phyloP scores from a whole-genome alignment of 345 rosid genomes.

The Draba incana region DNA sequence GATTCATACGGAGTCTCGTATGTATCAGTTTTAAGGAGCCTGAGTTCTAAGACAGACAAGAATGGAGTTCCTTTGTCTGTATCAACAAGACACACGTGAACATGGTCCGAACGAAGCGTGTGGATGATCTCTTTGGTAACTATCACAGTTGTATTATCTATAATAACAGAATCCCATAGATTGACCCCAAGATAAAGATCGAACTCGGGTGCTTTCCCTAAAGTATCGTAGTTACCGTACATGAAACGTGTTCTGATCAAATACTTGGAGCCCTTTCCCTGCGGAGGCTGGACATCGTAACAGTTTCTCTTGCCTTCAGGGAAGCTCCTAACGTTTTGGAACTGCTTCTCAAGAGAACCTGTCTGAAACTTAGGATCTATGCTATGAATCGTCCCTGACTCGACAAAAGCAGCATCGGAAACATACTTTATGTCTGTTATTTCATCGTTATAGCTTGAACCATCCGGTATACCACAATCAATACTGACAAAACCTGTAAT shows the following conservation, averaged over 20 bases:
- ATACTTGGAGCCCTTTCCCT: conserved; percentile 41
- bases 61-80: conserved; percentile 48
- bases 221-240: conserved; percentile 58
- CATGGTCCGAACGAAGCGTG: conserved; percentile 33
- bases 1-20: conserved; percentile 21
- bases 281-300: conserved; percentile 35
- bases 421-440: conserved; percentile 42
- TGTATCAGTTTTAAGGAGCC: conserved; percentile 39
- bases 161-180: conserved; percentile 39
- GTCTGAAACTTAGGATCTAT: conserved; percentile 27
- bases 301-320: conserved; percentile 46
- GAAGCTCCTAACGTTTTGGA: conserved; percentile 45
- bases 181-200: conserved; percentile 53
- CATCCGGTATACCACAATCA: conserved; percentile 39
- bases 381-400: conserved; percentile 35
- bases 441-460: conserved; percentile 36
- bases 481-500: conserved; percentile 48
- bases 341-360: conserved; percentile 23
- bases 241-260: conserved; percentile 52
- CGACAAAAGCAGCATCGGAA: conserved; percentile 41
- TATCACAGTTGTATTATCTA: conserved; percentile 15
- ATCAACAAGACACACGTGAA: conserved; percentile 56
- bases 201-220: conserved; percentile 38
- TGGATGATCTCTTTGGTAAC: conserved; percentile 42
- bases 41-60: conserved; percentile 50